Evolutionary conservation across 2,329 filamentous ascomycete species (phyloP), one percentile per base, ranked within the genome.

Genomic region (Calonectria leucothoes): DNA sequence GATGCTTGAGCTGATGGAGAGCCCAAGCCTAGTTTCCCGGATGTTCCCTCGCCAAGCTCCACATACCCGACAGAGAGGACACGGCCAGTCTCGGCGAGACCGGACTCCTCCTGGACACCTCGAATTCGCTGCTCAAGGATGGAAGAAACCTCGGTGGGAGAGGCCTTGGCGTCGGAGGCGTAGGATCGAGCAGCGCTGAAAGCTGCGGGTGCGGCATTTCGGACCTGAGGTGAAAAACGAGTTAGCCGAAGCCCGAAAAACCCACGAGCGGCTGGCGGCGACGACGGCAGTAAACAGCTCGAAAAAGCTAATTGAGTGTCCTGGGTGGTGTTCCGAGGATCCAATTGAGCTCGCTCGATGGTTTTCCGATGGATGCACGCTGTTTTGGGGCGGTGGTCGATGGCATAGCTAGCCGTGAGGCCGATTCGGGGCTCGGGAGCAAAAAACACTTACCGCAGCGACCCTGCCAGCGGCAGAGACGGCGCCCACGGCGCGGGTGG

Each of bases 41-140:
- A 77, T 73, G 76, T 69, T 79, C 66, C 68, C 76, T 74, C 49
- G 72, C 49, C 48, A 49, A 78, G 77, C 78, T 82, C 82, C 81
- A 93, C 95, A 86, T 97, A 98, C 96, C 96, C 96, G 88, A 99
- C 95, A 85, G 96, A 98, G 83, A 99, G 93, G 85, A 99, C 97
- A 90, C 96, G 95, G 86, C 97, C 97, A 86, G 97, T 99, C 94
- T 99, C 97, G 87, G 97, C 95, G 83, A 99, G 94, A 87, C 92
- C 93, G 86, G 95, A 91, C 91, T 98, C 97, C 90, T 98, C 97
- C 89, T 98, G 94, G 82, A 98, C 95, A 91, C 97, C 97, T 86
- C 97, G 95, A 85, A 99, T 99, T 89, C 96, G 93, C 93, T 98
- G 96, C 91, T 98, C 97, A 86, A 99, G 94, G 88, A 99, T 98